Percentiles rank a stretch among this genome's conserved stretches.
Evolutionary conservation across 2,329 filamentous ascomycete genomes (phyloP).

Genomic region (Colletotrichum sp.): DNA sequence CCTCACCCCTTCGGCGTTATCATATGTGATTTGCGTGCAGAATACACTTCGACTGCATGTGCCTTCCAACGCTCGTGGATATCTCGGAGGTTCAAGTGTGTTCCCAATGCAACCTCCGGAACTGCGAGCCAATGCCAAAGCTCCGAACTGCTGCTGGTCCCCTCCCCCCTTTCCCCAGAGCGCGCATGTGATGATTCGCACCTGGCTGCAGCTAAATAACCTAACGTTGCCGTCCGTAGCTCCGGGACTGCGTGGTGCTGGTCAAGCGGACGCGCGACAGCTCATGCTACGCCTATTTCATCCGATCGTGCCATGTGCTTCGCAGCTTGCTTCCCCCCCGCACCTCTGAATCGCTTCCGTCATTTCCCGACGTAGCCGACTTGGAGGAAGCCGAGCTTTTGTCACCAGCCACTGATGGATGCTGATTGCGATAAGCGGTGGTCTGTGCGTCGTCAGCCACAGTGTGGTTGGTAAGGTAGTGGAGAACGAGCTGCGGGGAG

Average conservation of each 20-base stretch:
- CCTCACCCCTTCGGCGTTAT: background rate
- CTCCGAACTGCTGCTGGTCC: background rate
- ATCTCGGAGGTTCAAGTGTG: background rate
- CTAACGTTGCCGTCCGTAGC: slow-evolving; percentile 5
- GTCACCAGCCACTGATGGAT: background rate
- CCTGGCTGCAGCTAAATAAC: background rate
- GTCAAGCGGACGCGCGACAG: background rate
- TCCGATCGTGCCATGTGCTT: slow-evolving; percentile 4
- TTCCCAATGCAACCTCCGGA: background rate
- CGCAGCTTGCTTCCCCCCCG: background rate
- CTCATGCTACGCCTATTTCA: background rate
- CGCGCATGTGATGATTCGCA: slow-evolving; percentile 7
- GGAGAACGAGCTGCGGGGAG: background rate
- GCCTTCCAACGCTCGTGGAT: background rate
- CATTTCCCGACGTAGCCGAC: slow-evolving; percentile 17
- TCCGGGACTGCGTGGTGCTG: slow-evolving; percentile 1
- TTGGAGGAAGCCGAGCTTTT: background rate
- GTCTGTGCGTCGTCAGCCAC: background rate
- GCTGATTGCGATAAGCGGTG: background rate
- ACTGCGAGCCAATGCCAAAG: background rate
- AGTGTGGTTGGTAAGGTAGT: rapidly evolving
- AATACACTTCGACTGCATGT: background rate
- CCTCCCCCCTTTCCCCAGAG: background rate
- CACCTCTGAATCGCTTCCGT: background rate
- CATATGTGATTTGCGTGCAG: background rate